Evolutionary conservation across 768 basidiomycete genomes (phyloP).

Genomic region (Boletus barrowsii): DNA sequence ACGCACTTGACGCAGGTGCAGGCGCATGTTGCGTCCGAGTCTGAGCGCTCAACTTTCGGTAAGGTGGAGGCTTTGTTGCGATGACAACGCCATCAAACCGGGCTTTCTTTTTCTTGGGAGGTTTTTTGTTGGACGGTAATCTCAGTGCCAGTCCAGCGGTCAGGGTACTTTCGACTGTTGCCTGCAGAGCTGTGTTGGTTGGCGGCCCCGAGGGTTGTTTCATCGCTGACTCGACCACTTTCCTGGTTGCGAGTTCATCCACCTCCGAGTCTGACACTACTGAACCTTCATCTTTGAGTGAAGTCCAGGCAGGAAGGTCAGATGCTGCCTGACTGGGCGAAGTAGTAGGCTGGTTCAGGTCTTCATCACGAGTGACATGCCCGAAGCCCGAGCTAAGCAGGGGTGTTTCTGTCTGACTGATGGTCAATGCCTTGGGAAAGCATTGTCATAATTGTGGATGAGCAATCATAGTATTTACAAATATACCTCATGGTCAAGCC

Average conservation of each 20-base stretch:
- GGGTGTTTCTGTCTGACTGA: slow-evolving; percentile 2
- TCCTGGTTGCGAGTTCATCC: slow-evolving; percentile 5
- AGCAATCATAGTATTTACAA: background rate
- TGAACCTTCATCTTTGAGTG: slow-evolving; percentile 3
- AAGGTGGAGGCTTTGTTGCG: slow-evolving; percentile 1
- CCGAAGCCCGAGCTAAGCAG: background rate
- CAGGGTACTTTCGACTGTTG: background rate
- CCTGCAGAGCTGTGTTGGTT: background rate
- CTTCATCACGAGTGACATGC: background rate
- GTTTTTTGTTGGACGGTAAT: background rate
- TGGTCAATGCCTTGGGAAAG: slow-evolving; percentile 9
- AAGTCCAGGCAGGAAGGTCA: slow-evolving; percentile 28
- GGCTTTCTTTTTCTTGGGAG: slow-evolving; percentile 11
- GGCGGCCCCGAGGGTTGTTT: background rate
- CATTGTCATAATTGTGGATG: slow-evolving; percentile 2
- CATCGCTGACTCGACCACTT: background rate
- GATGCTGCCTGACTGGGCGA: background rate
- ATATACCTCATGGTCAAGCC: slow-evolving; percentile 12
- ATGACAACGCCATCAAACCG: slow-evolving; percentile 27
- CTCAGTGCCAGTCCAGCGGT: background rate
- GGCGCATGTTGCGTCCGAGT: background rate
- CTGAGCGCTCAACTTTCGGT: background rate
- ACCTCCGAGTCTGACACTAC: slow-evolving; percentile 4
- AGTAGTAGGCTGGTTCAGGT: background rate
- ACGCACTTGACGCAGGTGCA: background rate